These are phyloP conservation scores for Erodium maritimum DNA, from an alignment of 345 rosid genomes.

Conservation along the genomic window DNA sequence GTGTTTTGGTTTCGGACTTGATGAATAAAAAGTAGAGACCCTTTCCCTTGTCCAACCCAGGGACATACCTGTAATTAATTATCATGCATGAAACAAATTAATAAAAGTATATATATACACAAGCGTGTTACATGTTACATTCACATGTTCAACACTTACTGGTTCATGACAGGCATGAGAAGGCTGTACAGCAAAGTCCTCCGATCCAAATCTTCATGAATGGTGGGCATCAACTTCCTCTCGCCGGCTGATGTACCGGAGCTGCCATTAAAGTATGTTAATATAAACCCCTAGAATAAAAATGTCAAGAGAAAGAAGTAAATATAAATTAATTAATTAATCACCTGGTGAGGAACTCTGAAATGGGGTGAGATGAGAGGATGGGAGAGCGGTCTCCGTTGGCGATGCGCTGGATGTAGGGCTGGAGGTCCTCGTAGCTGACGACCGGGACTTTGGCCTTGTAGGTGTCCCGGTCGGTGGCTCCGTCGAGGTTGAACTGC, in stretches of 20 bases:
- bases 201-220: slow-evolving; percentile 74
- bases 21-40: slow-evolving; percentile 74
- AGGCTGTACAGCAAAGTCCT: slow-evolving; percentile 83
- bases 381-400: slow-evolving; percentile 56
- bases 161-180: slow-evolving; percentile 86
- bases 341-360: slow-evolving; percentile 55
- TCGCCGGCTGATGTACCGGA: slow-evolving; percentile 91
- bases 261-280: slow-evolving; percentile 25
- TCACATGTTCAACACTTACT: slow-evolving; percentile 35
- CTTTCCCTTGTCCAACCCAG: slow-evolving; percentile 84
- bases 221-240: slow-evolving; percentile 95
- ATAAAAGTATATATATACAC: too few species aligned
- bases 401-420: slow-evolving; percentile 58
- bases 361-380: slow-evolving; percentile 65
- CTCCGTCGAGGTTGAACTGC: slow-evolving; percentile 33
- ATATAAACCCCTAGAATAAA: too few species aligned
- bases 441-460: slow-evolving; percentile 66
- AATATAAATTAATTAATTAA: too few species aligned
- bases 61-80: slow-evolving; percentile 45
- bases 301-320: too few species aligned
- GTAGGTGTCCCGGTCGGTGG: slow-evolving; percentile 33
- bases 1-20: slow-evolving; percentile 74
- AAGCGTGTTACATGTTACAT: too few species aligned
- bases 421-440: slow-evolving; percentile 20
- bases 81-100: too few species aligned